Evolutionary conservation across 106 monocot genomes (phyloP).

Genomic region (Allium cepa): DNA sequence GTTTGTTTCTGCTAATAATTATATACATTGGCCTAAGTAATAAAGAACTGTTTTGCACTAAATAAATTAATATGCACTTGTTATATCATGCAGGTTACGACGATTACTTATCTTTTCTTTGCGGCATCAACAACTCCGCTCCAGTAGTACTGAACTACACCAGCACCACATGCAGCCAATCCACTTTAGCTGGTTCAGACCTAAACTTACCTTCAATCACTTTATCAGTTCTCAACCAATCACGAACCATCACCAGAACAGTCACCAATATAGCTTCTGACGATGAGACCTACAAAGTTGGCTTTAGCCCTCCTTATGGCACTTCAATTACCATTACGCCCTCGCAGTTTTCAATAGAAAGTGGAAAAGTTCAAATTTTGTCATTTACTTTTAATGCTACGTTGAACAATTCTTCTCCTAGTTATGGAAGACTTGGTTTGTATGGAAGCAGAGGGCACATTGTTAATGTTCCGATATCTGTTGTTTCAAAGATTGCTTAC

Average conservation of each 20-base stretch:
- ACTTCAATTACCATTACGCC: slow-evolving; percentile 61
- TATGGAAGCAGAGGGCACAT: slow-evolving; percentile 74
- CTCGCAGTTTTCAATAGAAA: slow-evolving; percentile 40
- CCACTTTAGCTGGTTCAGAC: slow-evolving; percentile 43
- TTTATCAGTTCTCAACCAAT: slow-evolving; percentile 56
- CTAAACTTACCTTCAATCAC: slow-evolving; percentile 91
- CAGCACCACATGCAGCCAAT: slow-evolving; percentile 33
- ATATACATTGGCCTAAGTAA: too few species aligned
- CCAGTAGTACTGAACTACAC: slow-evolving; percentile 80
- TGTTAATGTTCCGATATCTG: slow-evolving; percentile 50
- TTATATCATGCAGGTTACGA: slow-evolving; percentile 47
- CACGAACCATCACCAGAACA: slow-evolving; percentile 51
- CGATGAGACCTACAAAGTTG: slow-evolving; percentile 54
- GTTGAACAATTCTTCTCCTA: slow-evolving; percentile 54
- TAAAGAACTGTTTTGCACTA: not conserved
- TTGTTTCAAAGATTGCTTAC: slow-evolving; percentile 54
- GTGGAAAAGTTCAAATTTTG: slow-evolving; percentile 44
- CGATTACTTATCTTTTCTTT: slow-evolving; percentile 78
- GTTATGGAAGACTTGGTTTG: slow-evolving; percentile 74
- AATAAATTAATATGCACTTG: not conserved
- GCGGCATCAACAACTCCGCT: slow-evolving; percentile 74
- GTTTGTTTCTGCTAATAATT: too few species aligned
- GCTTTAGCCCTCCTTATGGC: slow-evolving; percentile 73
- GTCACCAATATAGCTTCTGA: slow-evolving; percentile 58
- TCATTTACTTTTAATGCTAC: slow-evolving; percentile 62